phyloP scores from a whole-genome alignment of 2,329 filamentous ascomycete genomes.

The Sclerotinia glacialis region DNA sequence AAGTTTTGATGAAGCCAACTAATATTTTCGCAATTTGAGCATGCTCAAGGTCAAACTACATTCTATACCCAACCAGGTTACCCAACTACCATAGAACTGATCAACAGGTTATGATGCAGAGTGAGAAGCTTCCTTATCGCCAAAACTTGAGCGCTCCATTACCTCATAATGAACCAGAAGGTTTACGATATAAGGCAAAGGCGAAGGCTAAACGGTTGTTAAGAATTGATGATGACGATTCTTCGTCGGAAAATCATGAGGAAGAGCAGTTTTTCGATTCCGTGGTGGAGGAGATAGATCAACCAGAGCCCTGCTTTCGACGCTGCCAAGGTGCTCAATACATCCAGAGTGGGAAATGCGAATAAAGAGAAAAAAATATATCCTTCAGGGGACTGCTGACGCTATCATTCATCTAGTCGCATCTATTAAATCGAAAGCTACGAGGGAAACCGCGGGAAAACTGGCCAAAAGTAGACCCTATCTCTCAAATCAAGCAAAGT shows the following conservation, averaged over 20 bases:
- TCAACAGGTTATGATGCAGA: constrained; percentile 1
- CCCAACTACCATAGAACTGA: neutral
- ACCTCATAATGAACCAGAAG: neutral
- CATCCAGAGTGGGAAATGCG: constrained; percentile 19
- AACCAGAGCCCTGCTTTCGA: constrained; percentile 32
- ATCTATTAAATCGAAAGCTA: constrained; percentile 28
- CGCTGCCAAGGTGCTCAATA: constrained; percentile 26
- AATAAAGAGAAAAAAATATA: constrained; percentile 21
- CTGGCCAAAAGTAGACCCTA: constrained; percentile 34
- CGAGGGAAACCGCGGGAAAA: constrained; percentile 27
- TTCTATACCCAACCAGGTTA: neutral
- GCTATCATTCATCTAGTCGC: constrained; percentile 29
- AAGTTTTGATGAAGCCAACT: neutral
- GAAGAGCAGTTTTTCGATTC: neutral
- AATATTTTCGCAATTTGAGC: neutral
- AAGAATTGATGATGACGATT: neutral
- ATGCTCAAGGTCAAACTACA: neutral
- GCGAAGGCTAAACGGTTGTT: constrained; percentile 4
- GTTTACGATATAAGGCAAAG: constrained; percentile 6
- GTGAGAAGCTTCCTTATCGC: constrained; percentile 13
- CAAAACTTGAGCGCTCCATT: neutral
- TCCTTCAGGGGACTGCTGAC: constrained; percentile 22
- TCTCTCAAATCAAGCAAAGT: constrained; percentile 40
- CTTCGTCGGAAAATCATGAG: neutral
- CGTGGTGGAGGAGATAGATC: constrained; percentile 23